Percentiles rank a stretch among this genome's conserved stretches.
Conservation (phyloP, 805 yeast species). For the Candida vaughaniae region DNA sequence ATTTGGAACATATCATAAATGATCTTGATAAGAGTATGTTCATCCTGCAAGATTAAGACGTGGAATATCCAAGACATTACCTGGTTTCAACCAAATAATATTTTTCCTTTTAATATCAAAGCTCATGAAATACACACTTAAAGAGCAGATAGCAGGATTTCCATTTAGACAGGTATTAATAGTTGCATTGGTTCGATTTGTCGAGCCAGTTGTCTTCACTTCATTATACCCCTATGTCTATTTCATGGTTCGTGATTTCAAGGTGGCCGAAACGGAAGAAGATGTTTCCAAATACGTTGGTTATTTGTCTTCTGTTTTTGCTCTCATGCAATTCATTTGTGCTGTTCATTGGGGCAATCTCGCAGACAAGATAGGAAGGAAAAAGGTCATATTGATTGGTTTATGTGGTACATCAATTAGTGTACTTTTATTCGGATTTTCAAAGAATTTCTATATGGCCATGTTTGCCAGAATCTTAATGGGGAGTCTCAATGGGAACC, state of each 20-base stretch:
- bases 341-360: conserved; percentile 60
- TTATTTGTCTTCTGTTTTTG: conserved; percentile 57
- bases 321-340: conserved; percentile 56
- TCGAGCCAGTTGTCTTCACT: conserved; percentile 64
- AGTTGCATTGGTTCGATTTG: conserved; percentile 45
- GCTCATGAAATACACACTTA: too few species aligned
- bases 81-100: too few species aligned
- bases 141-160: conserved; percentile 53
- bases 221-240: conserved; percentile 62
- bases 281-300: conserved; percentile 61
- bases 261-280: conserved; percentile 44
- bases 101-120: background rate
- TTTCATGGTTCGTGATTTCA: conserved; percentile 62
- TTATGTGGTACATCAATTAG: conserved; percentile 49
- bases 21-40: too few species aligned
- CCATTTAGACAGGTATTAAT: conserved; percentile 50
- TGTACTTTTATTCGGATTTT: conserved; percentile 50
- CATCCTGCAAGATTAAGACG: too few species aligned
- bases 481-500: conserved; percentile 62
- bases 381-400: conserved; percentile 51
- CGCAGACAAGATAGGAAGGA: conserved; percentile 55
- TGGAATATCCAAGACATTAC: too few species aligned
- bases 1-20: too few species aligned
- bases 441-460: conserved; percentile 51
- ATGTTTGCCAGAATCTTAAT: conserved; percentile 49